Percentiles rank a stretch among this genome's conserved stretches.
Conservation (phyloP, 2,329 filamentous ascomycete genomes). For the Fusarium azukiicola region DNA sequence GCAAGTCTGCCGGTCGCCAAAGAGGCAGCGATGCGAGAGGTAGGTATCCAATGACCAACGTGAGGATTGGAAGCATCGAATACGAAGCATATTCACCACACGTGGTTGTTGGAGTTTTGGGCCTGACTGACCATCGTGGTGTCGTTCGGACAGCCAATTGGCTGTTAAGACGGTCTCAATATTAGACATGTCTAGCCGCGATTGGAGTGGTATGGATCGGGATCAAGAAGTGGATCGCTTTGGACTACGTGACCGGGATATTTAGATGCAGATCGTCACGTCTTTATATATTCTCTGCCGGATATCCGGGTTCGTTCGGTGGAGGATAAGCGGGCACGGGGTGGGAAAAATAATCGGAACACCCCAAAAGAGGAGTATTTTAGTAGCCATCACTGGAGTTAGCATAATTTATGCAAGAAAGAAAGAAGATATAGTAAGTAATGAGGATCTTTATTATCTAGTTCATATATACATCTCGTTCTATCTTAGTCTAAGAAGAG, state of each 20-base stretch:
- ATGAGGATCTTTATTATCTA: no score
- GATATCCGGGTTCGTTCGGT: not conserved
- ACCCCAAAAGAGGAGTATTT: no score
- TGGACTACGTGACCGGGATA: not conserved
- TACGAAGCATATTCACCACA: constrained; percentile 27
- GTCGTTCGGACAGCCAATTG: constrained; percentile 30
- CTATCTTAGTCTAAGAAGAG: no score
- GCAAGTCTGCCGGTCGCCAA: constrained; percentile 32
- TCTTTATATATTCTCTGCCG: not conserved
- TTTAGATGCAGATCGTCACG: constrained; percentile 15
- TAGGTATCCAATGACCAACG: constrained; percentile 25
- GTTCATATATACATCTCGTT: no score
- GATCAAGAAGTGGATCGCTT: constrained; percentile 21
- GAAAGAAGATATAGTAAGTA: no score
- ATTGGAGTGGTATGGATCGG: constrained; percentile 31
- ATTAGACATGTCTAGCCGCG: constrained; percentile 4
- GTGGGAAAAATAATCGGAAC: no score
- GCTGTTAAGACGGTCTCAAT: constrained; percentile 17
- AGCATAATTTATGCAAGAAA: no score
- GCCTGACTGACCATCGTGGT: constrained; percentile 28
- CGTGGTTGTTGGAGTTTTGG: constrained; percentile 33
- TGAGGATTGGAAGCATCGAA: constrained; percentile 46
- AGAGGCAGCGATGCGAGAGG: constrained; percentile 38
- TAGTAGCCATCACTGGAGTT: no score
- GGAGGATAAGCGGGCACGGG: no score